Base-by-base conservation (phyloP, 441 rosid species). In the Gossypium schwendimanii region DNA sequence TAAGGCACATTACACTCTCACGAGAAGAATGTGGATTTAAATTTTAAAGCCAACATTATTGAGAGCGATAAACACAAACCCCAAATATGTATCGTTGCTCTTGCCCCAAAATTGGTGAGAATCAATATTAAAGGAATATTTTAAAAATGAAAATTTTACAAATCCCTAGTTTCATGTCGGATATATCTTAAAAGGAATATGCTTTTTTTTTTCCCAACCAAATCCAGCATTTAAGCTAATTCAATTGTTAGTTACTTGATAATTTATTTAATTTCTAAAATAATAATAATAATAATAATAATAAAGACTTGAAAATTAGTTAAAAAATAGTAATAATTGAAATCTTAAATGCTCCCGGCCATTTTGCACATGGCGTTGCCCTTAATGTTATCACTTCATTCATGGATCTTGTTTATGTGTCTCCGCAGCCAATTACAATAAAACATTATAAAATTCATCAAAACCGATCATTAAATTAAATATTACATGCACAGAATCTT, bases 311-410 rank as follows among this genome's bases (percentile, higher is more conserved):
- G 3, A 12, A 23, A 62, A 23, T 4, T 69, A 60, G 50, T 61
- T 23, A 6, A 75, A 75, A 45, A 68, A 67, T 10, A 45, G 14
- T 11, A 20, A 61, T 44, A 74, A 59, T 39, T 26, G 69, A 57
- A 28, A 14, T 62, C 66, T 57, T 75, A 24, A 69, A 76, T 69
- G 73, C 53, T 49, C 63, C 61, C 75, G 59, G 41, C 75, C 63
- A 11, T 14, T 17, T 18, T n/a, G 49, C 86, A 83, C 90, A 80
- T 81, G 86, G 61, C 11, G 44, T 44, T 77, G 80, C 69, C 62
- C 86, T 66, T 84, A 77, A 23, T 76, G 78, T 47, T 77, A 75
- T 81, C 84, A 26, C 71, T 23, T 73, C 74, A 17, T 61, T 63
- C 63, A 72, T 72, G 83, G 80, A 76, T 81, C 81, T 54, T 64